These are phyloP conservation scores for Ceriops tagal DNA, from an alignment of 345 rosid genomes.

Conservation along the genomic window DNA sequence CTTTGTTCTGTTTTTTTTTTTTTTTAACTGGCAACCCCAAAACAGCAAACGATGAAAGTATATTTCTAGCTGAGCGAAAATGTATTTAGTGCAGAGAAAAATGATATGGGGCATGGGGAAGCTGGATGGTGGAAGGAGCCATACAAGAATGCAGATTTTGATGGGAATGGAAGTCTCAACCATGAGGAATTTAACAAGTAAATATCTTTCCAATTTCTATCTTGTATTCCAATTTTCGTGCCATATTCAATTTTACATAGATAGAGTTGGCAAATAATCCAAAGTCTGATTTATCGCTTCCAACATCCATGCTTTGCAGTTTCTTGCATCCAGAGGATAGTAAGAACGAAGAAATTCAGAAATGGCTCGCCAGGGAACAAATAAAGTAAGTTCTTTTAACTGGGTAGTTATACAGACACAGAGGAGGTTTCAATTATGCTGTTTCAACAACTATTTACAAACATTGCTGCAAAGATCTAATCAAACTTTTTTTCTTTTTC, in stretches of 20 bases:
- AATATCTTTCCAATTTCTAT: background rate
- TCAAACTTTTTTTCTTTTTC: too few species aligned
- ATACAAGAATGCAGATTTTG: conserved; percentile 53
- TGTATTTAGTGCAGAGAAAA: conserved; percentile 31
- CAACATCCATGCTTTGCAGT: conserved; percentile 25
- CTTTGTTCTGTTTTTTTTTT: too few species aligned
- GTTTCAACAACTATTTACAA: too few species aligned
- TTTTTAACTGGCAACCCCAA: too few species aligned
- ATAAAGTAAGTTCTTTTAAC: conserved; percentile 36
- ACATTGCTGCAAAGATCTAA: too few species aligned
- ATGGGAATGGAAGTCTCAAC: conserved; percentile 44
- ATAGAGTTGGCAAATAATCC: too few species aligned
- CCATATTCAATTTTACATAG: background rate
- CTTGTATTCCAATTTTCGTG: background rate
- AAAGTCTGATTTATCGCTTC: background rate
- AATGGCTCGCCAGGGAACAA: conserved; percentile 51
- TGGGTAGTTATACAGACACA: too few species aligned
- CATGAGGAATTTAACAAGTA: conserved; percentile 57
- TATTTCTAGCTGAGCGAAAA: background rate
- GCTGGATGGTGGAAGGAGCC: conserved; percentile 78
- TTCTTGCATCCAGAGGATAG: conserved; percentile 77
- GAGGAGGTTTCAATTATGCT: too few species aligned
- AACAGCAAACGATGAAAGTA: too few species aligned
- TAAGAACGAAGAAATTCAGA: conserved; percentile 44
- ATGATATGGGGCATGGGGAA: conserved; percentile 50